Evolutionary conservation across 2,329 filamentous ascomycete genomes (phyloP).

Genomic region (Aureobasidium leucospermi): DNA sequence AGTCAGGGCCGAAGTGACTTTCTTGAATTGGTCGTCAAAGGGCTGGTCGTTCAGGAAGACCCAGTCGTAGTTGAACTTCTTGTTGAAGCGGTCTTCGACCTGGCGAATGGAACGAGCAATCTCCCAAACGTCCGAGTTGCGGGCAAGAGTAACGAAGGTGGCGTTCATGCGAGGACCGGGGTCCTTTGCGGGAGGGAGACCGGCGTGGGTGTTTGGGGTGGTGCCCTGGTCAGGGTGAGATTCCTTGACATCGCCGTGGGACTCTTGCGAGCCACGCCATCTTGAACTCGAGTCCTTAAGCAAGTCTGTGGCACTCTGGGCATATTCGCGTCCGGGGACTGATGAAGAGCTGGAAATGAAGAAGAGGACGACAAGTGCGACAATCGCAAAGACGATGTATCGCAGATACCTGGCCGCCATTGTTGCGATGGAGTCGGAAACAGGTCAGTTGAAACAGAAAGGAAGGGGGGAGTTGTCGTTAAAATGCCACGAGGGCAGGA

Average conservation of each 20-base stretch:
- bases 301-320: constrained; percentile 28
- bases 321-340: constrained; percentile 24
- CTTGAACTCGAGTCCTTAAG: constrained; percentile 25
- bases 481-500: constrained; percentile 6
- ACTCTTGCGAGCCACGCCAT: constrained; percentile 22
- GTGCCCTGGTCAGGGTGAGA: constrained; percentile 17
- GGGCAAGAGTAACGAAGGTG: constrained; percentile 91
- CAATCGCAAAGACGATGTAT: constrained; percentile 71
- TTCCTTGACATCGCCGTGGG: constrained; percentile 13
- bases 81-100: constrained; percentile 96
- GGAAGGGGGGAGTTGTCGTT: neutral
- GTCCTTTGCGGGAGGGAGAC: constrained; percentile 40
- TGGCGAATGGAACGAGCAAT: constrained; percentile 93
- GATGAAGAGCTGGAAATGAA: constrained; percentile 63
- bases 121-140: constrained; percentile 93
- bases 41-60: constrained; percentile 96
- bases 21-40: constrained; percentile 90
- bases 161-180: constrained; percentile 81
- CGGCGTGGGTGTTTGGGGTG: constrained; percentile 28
- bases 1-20: constrained; percentile 79
- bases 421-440: constrained; percentile 30
- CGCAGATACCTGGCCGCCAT: constrained; percentile 65
- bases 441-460: neutral
- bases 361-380: constrained; percentile 69
- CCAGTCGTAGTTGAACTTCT: constrained; percentile 96